phyloP scores from a whole-genome alignment of 2,329 filamentous ascomycete species.

The Allantophomopsis lycopodina region DNA sequence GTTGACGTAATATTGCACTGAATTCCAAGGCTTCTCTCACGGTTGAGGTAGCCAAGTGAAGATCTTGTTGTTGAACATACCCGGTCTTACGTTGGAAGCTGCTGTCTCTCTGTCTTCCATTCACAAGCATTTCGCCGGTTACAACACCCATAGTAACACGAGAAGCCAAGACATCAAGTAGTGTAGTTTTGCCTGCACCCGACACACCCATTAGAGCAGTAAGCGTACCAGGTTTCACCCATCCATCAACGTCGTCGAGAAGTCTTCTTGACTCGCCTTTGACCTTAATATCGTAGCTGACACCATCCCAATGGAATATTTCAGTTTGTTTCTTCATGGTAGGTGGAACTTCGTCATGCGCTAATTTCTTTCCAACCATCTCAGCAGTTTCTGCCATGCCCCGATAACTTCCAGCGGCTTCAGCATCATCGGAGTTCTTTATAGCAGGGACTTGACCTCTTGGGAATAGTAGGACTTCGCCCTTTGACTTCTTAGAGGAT shows the following conservation, averaged over 20 bases:
- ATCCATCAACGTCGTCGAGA: slow-evolving; percentile 52
- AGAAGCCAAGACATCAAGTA: slow-evolving; percentile 72
- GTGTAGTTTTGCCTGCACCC: slow-evolving; percentile 84
- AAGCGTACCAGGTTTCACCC: slow-evolving; percentile 55
- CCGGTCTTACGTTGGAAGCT: slow-evolving; percentile 86
- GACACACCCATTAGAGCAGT: slow-evolving; percentile 42
- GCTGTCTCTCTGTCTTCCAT: slow-evolving; percentile 50
- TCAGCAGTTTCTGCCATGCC: slow-evolving; percentile 14
- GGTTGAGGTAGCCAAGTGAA: slow-evolving; percentile 70
- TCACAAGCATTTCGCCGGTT: slow-evolving; percentile 63
- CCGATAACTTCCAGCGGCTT: slow-evolving; percentile 9
- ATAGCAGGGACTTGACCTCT: slow-evolving; percentile 37
- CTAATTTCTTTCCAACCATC: slow-evolving; percentile 27
- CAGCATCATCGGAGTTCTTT: slow-evolving; percentile 39
- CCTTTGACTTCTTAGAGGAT: slow-evolving; percentile 54
- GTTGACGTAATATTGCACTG: slow-evolving; percentile 72
- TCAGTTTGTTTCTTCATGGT: slow-evolving; percentile 3
- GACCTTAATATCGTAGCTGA: slow-evolving; percentile 62
- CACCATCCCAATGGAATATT: slow-evolving; percentile 2
- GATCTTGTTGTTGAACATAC: slow-evolving; percentile 83
- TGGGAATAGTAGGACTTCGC: slow-evolving; percentile 60
- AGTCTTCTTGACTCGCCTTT: slow-evolving; percentile 45
- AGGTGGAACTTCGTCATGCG: neutral
- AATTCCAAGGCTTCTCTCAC: slow-evolving; percentile 80
- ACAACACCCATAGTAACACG: slow-evolving; percentile 88